phyloP scores from a whole-genome alignment of 2,329 filamentous ascomycete genomes.

The Neofusicoccum cordaticola region DNA sequence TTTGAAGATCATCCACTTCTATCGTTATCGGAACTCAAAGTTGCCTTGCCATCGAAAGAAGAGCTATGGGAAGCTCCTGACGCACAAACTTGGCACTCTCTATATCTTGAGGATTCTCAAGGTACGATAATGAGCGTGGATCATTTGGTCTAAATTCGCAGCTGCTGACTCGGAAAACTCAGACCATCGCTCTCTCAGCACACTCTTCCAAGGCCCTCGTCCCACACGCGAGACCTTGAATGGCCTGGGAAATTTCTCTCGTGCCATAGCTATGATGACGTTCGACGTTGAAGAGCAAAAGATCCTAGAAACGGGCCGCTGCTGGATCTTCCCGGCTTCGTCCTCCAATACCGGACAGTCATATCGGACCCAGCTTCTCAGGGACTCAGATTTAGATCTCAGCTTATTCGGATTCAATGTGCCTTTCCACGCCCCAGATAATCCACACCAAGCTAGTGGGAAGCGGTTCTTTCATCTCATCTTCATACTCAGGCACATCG shows the following conservation, averaged over 20 bases:
- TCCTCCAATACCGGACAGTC: neutral
- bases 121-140: neutral
- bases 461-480: neutral
- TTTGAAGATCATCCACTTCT: neutral
- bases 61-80: neutral
- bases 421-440: neutral
- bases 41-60: neutral
- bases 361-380: too few relatives aligned
- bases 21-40: neutral
- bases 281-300: neutral
- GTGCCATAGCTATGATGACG: neutral
- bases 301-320: neutral
- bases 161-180: neutral
- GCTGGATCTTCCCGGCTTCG: neutral
- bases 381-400: too few relatives aligned
- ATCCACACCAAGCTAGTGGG: neutral
- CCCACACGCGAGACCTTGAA: neutral
- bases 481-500: neutral
- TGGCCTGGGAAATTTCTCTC: neutral
- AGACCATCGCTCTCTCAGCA: neutral
- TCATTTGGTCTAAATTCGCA: neutral
- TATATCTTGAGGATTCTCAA: neutral
- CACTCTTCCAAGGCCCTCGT: neutral
- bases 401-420: neutral
- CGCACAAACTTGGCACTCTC: neutral